Evolutionary conservation across 192 early-diverging fungal genomes (phyloP), one percentile per base, ranked within the genome.

Genomic region (Backusella morwellensis): DNA sequence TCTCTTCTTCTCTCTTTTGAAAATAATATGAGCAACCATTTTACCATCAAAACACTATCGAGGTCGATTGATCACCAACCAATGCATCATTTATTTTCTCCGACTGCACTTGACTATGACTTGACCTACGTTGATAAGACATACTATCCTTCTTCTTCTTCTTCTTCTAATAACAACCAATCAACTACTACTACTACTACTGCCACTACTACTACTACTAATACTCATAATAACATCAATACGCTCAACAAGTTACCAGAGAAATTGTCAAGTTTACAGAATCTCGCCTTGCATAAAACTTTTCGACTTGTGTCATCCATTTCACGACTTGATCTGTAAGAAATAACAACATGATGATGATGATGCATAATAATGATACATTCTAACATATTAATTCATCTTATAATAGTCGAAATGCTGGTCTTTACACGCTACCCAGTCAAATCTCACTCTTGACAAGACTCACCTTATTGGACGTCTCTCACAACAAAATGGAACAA

Each of bases 381-480:
- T 32, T 32, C 32, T 32, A 3, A 32, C 32, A 32, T 32, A 32
- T 2, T 32, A 32, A 32, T 32, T 3, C 32, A 32, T 32, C 0
- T 32, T 32, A 32, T 32, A 3, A 3, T 32, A 32, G 73, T 17
- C 67, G 52, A 41, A 68, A 74, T 66, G 38, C 50, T 35, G 68
- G 67, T 1, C 68, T 79, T 4, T 50, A 7, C 41, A 38, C 41
- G 17, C 14, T 79, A n/a, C 78, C 78, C 1, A 79, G 42, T 14
- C 73, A 79, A 19, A 88, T 97, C 70, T 86, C 86, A 6, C 75
- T 83, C 29, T 85, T 97, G n/a, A 83, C 88, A 6, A 90, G 90
- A 23, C 84, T 97, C 4, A 85, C 85, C 14, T 87, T 92, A 35
- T 80, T 97, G 35, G 90, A 92, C 35, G 80, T 90, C 4, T 87